These are phyloP conservation scores for Trichoderma gracile DNA, from an alignment of 2,329 filamentous ascomycete genomes.

Conservation along the genomic window DNA sequence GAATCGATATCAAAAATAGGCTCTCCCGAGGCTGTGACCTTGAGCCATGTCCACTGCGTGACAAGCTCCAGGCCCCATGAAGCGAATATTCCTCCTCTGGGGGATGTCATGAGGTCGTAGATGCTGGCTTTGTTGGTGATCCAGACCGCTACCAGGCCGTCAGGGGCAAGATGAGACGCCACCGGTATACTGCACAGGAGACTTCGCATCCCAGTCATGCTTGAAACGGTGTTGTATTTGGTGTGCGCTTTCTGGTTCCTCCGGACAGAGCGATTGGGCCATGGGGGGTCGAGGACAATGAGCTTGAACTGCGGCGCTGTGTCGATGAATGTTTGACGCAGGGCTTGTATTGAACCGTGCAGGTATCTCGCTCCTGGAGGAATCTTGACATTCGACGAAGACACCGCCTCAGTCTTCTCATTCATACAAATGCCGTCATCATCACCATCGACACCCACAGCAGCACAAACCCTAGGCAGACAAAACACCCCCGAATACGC, in stretches of 20 bases:
- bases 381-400: slow-evolving; percentile 31
- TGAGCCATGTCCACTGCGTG: slow-evolving; percentile 79
- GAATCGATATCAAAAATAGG: slow-evolving; percentile 63
- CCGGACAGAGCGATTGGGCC: slow-evolving; percentile 75
- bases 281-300: slow-evolving; percentile 74
- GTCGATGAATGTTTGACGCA: slow-evolving; percentile 44
- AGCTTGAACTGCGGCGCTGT: slow-evolving; percentile 61
- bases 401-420: neutral
- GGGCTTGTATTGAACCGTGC: slow-evolving; percentile 49
- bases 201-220: slow-evolving; percentile 47
- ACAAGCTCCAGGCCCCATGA: slow-evolving; percentile 65
- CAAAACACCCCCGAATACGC: slow-evolving; percentile 48
- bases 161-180: slow-evolving; percentile 51
- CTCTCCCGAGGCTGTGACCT: slow-evolving; percentile 65
- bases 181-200: slow-evolving; percentile 61
- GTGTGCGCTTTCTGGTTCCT: slow-evolving; percentile 54
- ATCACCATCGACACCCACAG: neutral
- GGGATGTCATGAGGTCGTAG: slow-evolving; percentile 54
- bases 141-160: slow-evolving; percentile 70
- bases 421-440: neutral
- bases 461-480: slow-evolving; percentile 43
- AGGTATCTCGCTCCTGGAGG: slow-evolving; percentile 50
- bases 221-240: slow-evolving; percentile 49
- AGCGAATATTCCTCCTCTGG: slow-evolving; percentile 58
- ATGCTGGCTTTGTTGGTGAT: slow-evolving; percentile 70